Base-by-base conservation (phyloP, 176 grass and related monocot species). In the Aegilops umbellulata region DNA sequence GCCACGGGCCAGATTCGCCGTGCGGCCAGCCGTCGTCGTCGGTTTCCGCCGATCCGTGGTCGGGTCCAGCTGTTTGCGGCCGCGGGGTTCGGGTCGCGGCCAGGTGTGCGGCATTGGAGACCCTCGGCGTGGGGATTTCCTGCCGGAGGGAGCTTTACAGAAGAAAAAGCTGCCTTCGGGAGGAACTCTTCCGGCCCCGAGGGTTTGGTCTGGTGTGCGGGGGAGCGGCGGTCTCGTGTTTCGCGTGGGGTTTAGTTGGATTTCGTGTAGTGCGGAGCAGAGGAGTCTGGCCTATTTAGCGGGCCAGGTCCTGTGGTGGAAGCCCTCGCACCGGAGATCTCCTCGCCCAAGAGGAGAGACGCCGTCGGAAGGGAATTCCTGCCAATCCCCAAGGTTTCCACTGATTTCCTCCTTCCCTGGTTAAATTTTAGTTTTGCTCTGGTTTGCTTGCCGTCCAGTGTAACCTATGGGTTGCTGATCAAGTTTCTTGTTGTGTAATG, bases 111-210 rank as follows among this genome's bases (percentile, higher is more conserved):
- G 66, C 66, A 10, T 9, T 84, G 47, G 85, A 27, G 74, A 14
- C 46, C 49, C 86, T 88, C 63, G 39, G 71, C 62, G 63, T 77
- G 89, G 77, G 81, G 85, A 85, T 91, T 84, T 84, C 76, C 85
- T 38, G 85, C 44, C 46, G 66, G 80, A 87, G 89, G 85, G 80
- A 84, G 89, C 89, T 84, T 84, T 65, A 41, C 79, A 16, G 44
- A 34, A 47, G 80, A 79, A 57, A 76, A 72, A 83, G 80, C 81
- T 91, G 75, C 68, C 85, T 87, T 79, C 30, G 80, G 85, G 65
- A 46, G 76, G 68, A 76, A 29, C 49, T 81, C 89, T 81, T 81
- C 69, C 16, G 10, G 26, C 24, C 70, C n/a, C 38, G 69, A 69
- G 62, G 76, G 62, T 76, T 91, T 84, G 69, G 53, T 57, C 8